Evolutionary conservation across 768 basidiomycete genomes (phyloP), one percentile per base, ranked within the genome.

Genomic region (Termitomyces sp.): DNA sequence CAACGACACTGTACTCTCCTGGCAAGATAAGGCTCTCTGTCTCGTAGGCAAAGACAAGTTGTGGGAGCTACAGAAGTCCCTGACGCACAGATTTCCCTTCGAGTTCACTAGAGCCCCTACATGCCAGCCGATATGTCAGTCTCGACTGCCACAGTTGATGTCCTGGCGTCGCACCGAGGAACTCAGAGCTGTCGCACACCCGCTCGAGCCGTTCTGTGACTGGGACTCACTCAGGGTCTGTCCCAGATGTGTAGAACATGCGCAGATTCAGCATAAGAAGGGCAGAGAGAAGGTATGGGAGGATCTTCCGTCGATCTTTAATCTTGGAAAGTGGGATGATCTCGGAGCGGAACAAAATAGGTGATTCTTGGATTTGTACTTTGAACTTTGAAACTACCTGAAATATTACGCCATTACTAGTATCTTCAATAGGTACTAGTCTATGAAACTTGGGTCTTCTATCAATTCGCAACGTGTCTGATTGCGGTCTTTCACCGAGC

Each of bases 1-100:
- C 22, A 64, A 69, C 7, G 74, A 78, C 58, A 24, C 63, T 2
- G 70, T 72, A 9, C 67, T 80, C 22, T 76, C 77, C 1, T 80
- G 79, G 79, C 65, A 68, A 24, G 77, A 79, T 64, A 80, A 79
- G 57, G 74, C 79, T 0, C 66, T 79, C 2, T 78, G 77, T 57
- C 68, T 80, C 0, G 76, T 72, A 0, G 79, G 78, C 0, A 78
- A 76, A 59, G 75, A 78, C 42, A 65, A 66, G 0, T 54, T 80
- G 7, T 80, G 78, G 78, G 73, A 78, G 33, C 66, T 71, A 48
- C 76, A 77, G 59, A 78, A 76, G 63, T 70, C 66, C 6, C 32
- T 63, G 5, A 77, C 78, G 0, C 78, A 79, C 54, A 65, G 57
- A 16, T 74, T 78, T 53, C 67, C 77, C 2, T 73, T 80, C 49